These are phyloP conservation scores for Plasmodium vinckei DNA, from an alignment of 169 alveolate species.

Conservation along the genomic window DNA sequence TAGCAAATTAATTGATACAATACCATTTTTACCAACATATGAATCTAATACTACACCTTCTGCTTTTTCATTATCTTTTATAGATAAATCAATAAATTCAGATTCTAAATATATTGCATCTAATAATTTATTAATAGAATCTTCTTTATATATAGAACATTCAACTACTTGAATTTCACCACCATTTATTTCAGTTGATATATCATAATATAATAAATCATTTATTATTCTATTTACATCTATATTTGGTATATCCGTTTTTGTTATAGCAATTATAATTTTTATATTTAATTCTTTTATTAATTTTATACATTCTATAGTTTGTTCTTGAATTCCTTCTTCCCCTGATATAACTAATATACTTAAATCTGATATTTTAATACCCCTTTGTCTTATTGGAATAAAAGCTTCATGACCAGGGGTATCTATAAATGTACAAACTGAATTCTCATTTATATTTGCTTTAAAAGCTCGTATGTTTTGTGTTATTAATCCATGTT, in stretches of 20 bases:
- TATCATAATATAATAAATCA: slow-evolving; percentile 32
- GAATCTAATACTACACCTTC: slow-evolving; percentile 63
- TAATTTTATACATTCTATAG: slow-evolving; percentile 92
- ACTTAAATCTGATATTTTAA: slow-evolving; percentile 93
- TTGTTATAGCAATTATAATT: slow-evolving; percentile 92
- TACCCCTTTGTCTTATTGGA: slow-evolving; percentile 94
- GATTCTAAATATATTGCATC: slow-evolving; percentile 73
- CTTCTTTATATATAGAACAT: slow-evolving; percentile 46
- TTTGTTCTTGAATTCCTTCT: slow-evolving; percentile 95
- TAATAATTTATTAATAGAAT: slow-evolving; percentile 31
- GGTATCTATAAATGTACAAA: slow-evolving; percentile 94
- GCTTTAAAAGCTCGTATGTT: slow-evolving; percentile 95
- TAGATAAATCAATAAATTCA: slow-evolving; percentile 22
- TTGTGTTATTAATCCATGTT: slow-evolving; percentile 94
- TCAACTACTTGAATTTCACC: slow-evolving; percentile 67
- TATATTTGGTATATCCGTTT: slow-evolving; percentile 82
- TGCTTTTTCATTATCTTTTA: slow-evolving; percentile 4
- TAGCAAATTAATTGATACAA: slow-evolving; percentile 53
- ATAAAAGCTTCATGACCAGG: slow-evolving; percentile 97
- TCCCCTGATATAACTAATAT: slow-evolving; percentile 95
- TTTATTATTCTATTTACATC: slow-evolving; percentile 43
- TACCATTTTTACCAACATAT: slow-evolving; percentile 50
- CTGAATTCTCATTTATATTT: slow-evolving; percentile 78
- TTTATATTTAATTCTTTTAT: slow-evolving; percentile 84
- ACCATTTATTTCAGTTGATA: slow-evolving; percentile 59